Conservation (phyloP, 2,329 filamentous ascomycete species). For the Aspergillus tamarii region DNA sequence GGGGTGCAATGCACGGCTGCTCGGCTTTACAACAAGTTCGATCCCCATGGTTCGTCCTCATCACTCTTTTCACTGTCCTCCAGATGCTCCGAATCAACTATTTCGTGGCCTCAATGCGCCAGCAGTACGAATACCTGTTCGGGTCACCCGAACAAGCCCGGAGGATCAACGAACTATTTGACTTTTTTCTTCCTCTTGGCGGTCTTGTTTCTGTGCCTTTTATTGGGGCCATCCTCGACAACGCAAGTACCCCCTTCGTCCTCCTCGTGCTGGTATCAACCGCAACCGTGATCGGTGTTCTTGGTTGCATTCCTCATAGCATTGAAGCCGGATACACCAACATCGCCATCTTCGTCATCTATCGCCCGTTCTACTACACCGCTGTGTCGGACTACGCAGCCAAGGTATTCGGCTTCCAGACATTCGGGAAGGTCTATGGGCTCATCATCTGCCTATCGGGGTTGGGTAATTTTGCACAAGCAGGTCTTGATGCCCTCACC, state of each 20-base stretch:
- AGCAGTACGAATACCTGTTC: slow-evolving; percentile 80
- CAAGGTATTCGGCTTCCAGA: slow-evolving; percentile 90
- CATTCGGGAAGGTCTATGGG: slow-evolving; percentile 93
- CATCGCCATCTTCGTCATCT: slow-evolving; percentile 77
- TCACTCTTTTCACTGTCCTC: slow-evolving; percentile 77
- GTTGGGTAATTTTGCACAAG: slow-evolving; percentile 81
- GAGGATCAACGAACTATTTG: slow-evolving; percentile 80
- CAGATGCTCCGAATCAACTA: slow-evolving; percentile 87
- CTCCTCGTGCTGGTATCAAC: slow-evolving; percentile 70
- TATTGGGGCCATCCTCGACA: slow-evolving; percentile 79
- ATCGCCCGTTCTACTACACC: slow-evolving; percentile 87
- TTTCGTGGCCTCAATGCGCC: slow-evolving; percentile 83
- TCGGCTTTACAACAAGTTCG: slow-evolving; percentile 73
- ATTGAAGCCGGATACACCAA: slow-evolving; percentile 75
- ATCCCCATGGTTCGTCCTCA: slow-evolving; percentile 83
- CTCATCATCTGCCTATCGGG: slow-evolving; percentile 85
- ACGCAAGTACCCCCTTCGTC: slow-evolving; percentile 71
- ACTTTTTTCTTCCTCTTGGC: slow-evolving; percentile 79
- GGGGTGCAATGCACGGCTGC: slow-evolving; percentile 79
- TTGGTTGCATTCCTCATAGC: slow-evolving; percentile 72
- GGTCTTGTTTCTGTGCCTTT: slow-evolving; percentile 85
- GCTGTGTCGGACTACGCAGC: slow-evolving; percentile 85
- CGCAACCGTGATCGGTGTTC: slow-evolving; percentile 73
- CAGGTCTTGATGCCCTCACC: slow-evolving; percentile 76
- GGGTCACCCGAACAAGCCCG: slow-evolving; percentile 63